Evolutionary conservation across 1,284 basidiomycete genomes (phyloP).

Genomic region (Austropuccinia psidii): DNA sequence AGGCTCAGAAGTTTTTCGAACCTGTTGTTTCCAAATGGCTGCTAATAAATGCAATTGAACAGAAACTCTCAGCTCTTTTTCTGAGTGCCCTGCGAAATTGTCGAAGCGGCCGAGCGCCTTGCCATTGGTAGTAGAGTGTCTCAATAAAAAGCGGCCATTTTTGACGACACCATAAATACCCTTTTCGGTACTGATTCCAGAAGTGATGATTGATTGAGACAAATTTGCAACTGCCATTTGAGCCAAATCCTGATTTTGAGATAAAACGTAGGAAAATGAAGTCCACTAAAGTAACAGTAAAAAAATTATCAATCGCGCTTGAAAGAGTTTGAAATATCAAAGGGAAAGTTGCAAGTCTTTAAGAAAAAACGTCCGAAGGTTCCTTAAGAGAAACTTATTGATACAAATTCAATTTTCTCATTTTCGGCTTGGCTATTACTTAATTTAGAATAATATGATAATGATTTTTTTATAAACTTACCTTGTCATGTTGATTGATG

Average conservation of each 20-base stretch:
- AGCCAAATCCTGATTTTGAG: constrained; percentile 23
- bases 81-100: constrained; percentile 19
- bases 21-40: constrained; percentile 29
- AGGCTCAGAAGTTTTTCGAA: not conserved
- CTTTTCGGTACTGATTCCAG: constrained; percentile 28
- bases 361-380: no score
- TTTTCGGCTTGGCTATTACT: not conserved
- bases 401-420: not conserved
- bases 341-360: not conserved
- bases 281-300: constrained; percentile 20
- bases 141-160: constrained; percentile 15
- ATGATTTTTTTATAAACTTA: not conserved
- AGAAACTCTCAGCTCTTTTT: constrained; percentile 18
- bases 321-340: not conserved
- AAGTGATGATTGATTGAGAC: constrained; percentile 16
- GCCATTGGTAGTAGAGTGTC: not conserved
- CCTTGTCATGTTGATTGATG: constrained; percentile 36
- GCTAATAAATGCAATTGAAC: constrained; percentile 30
- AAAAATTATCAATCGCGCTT: not conserved
- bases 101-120: not conserved
- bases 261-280: constrained; percentile 14
- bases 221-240: constrained; percentile 29
- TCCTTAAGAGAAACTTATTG: not conserved
- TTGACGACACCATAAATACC: constrained; percentile 23
- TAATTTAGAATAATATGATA: not conserved